Conservation (phyloP, 441 rosid species). For the Eruca vesicaria region DNA sequence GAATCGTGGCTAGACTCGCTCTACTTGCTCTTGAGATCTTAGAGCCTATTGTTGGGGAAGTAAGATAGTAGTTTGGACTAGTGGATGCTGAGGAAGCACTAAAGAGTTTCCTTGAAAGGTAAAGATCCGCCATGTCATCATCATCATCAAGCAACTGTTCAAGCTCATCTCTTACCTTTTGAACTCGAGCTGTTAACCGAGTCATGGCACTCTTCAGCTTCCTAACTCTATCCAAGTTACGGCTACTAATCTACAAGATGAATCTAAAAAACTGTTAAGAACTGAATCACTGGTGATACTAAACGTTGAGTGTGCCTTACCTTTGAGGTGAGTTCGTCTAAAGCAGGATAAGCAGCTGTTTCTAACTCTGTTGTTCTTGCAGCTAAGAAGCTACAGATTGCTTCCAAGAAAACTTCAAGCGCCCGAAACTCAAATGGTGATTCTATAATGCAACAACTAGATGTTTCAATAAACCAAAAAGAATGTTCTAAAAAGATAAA, state of each 20-base stretch:
- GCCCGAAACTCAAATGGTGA: conserved; percentile 97
- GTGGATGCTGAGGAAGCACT: conserved; percentile 66
- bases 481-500: background rate
- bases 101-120: conserved; percentile 82
- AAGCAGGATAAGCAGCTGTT: conserved; percentile 92
- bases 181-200: conserved; percentile 91
- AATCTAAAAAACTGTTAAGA: background rate
- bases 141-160: conserved; percentile 95
- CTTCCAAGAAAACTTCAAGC: conserved; percentile 92
- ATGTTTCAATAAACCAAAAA: background rate
- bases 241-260: conserved; percentile 81
- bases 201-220: conserved; percentile 98
- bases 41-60: conserved; percentile 84
- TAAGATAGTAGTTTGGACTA: conserved; percentile 65
- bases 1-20: conserved; percentile 71
- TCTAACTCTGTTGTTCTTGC: conserved; percentile 91
- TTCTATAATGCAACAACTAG: conserved; percentile 46
- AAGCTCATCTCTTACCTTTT: conserved; percentile 96
- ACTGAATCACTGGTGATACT: background rate
- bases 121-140: conserved; percentile 97
- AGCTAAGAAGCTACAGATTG: conserved; percentile 90
- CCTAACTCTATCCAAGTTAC: conserved; percentile 94
- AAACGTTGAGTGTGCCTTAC: conserved; percentile 25
- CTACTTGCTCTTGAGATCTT: conserved; percentile 91
- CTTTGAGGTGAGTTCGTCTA: conserved; percentile 94